These are phyloP conservation scores for Exophiala oligosperma DNA, from an alignment of 2,329 filamentous ascomycete genomes.

Conservation along the genomic window DNA sequence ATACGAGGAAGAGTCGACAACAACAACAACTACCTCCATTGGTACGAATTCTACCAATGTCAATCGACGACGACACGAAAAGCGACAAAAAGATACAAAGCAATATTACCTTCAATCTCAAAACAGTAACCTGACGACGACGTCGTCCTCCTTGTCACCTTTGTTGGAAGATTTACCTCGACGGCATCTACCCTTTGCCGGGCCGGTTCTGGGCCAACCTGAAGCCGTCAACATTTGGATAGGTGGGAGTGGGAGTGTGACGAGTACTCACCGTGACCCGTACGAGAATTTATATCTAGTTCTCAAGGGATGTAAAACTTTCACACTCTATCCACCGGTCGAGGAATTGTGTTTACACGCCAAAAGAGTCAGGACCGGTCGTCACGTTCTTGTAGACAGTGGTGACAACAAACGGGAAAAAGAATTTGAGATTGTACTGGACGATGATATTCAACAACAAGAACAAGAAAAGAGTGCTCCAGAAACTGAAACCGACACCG, in stretches of 20 bases:
- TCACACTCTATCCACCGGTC: constrained; percentile 27
- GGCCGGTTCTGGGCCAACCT: constrained; percentile 19
- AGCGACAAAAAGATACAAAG: background rate
- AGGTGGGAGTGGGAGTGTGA: constrained; percentile 25
- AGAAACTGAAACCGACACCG: background rate
- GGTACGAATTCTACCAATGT: too few species aligned
- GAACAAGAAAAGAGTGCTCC: background rate
- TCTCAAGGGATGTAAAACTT: constrained; percentile 25
- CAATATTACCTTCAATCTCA: constrained; percentile 31
- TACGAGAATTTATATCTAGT: constrained; percentile 32
- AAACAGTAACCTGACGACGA: constrained; percentile 27
- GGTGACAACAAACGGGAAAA: background rate
- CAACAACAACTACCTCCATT: too few species aligned
- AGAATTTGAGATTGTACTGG: constrained; percentile 12
- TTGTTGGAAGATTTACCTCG: constrained; percentile 13
- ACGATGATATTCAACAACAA: background rate
- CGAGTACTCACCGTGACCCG: constrained; percentile 29
- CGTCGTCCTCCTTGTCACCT: constrained; percentile 17
- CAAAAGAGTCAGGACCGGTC: constrained; percentile 18
- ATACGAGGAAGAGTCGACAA: too few species aligned
- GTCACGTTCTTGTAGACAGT: too few species aligned
- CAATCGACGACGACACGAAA: background rate
- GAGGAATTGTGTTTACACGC: constrained; percentile 28
- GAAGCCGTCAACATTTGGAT: constrained; percentile 32
- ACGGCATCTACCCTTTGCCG: constrained; percentile 21